Percentiles rank a stretch among this genome's conserved stretches.
Evolutionary conservation across 2,329 filamentous ascomycete species (phyloP).

Genomic region (Cercospora beticola): DNA sequence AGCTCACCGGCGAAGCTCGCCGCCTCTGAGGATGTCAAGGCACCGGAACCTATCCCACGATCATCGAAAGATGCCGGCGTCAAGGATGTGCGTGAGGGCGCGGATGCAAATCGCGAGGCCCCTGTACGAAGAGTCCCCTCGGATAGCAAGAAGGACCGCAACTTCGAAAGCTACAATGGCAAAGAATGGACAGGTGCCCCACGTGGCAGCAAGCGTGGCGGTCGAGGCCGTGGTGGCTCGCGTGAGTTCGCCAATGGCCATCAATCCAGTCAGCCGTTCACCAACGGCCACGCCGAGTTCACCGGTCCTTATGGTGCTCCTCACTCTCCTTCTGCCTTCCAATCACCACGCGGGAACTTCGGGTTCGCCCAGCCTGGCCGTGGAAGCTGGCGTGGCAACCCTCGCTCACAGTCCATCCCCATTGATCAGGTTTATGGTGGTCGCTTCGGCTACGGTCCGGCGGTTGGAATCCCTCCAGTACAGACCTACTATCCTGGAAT

Average conservation of each 20-base stretch:
- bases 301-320: conserved; percentile 28
- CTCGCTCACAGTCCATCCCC: conserved; percentile 63
- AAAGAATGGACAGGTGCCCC: conserved; percentile 28
- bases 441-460: conserved; percentile 38
- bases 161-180: conserved; percentile 27
- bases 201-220: conserved; percentile 35
- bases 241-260: conserved; percentile 37
- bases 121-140: conserved; percentile 20
- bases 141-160: conserved; percentile 29
- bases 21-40: conserved; percentile 18
- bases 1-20: conserved; percentile 25
- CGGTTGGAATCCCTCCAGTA: conserved; percentile 42
- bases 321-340: conserved; percentile 33
- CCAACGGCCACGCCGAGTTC: conserved; percentile 31
- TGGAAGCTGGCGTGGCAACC: conserved; percentile 51
- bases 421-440: conserved; percentile 52
- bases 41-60: conserved; percentile 24
- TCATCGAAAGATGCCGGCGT: conserved; percentile 17
- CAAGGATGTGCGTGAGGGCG: conserved; percentile 16
- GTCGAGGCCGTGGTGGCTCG: conserved; percentile 37
- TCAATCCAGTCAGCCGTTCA: conserved; percentile 21
- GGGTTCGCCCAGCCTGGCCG: conserved; percentile 36
- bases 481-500: conserved; percentile 54
- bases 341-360: conserved; percentile 31
- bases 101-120: conserved; percentile 15